A percentile compares a stretch with the other conserved stretches of the same genome.
These are phyloP conservation scores for Nakazawaea anatomiae DNA, from an alignment of 805 yeast species.

Conservation along the genomic window DNA sequence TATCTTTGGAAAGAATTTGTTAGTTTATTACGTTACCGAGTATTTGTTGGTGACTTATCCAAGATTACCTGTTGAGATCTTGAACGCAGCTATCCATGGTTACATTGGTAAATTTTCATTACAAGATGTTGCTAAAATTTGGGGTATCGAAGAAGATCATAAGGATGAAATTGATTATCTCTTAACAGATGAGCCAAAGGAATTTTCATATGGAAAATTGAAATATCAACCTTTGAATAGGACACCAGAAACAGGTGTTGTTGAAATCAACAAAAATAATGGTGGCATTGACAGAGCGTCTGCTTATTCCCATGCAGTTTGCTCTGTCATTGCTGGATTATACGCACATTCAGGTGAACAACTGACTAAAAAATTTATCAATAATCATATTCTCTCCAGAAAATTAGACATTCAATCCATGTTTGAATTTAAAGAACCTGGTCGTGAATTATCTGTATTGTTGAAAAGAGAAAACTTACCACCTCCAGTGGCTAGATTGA, in stretches of 20 bases:
- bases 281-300: conserved; percentile 22
- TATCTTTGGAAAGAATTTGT: conserved; percentile 73
- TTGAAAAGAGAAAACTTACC: conserved; percentile 71
- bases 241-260: conserved; percentile 45
- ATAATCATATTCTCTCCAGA: conserved; percentile 75
- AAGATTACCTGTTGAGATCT: conserved; percentile 76
- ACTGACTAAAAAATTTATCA: conserved; percentile 61
- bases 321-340: conserved; percentile 78
- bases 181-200: conserved; percentile 62
- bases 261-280: conserved; percentile 34
- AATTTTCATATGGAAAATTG: conserved; percentile 64
- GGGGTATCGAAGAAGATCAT: conserved; percentile 87
- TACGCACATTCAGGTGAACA: conserved; percentile 68
- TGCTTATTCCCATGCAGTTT: conserved; percentile 64
- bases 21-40: conserved; percentile 73
- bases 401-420: conserved; percentile 66
- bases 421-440: conserved; percentile 81
- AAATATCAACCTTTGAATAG: conserved; percentile 33
- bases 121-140: conserved; percentile 58
- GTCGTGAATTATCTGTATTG: conserved; percentile 72
- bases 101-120: conserved; percentile 66
- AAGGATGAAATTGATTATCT: conserved; percentile 59
- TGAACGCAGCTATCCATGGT: conserved; percentile 70
- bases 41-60: conserved; percentile 75
- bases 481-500: conserved; percentile 71